Percentiles rank a stretch among this genome's conserved stretches.
Evolutionary conservation across 2,329 filamentous ascomycete species (phyloP).

Genomic region (Waltergamsia citrina): DNA sequence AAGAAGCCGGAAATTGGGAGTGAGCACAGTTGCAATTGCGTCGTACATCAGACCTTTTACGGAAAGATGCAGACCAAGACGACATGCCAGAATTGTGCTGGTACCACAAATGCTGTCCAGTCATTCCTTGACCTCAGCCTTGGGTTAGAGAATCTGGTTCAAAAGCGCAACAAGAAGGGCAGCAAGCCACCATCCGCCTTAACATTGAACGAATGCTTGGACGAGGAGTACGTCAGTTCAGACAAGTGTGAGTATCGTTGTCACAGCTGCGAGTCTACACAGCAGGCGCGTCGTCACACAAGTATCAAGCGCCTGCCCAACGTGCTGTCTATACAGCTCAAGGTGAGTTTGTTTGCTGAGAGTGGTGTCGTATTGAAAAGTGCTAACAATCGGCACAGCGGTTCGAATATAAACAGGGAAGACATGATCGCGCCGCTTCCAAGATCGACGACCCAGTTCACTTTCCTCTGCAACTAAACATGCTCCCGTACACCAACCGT

Average conservation of each 20-base stretch:
- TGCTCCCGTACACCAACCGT: constrained; percentile 78
- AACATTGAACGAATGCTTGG: constrained; percentile 65
- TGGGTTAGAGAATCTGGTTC: constrained; percentile 67
- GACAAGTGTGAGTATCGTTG: constrained; percentile 90
- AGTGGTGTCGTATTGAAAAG: neutral
- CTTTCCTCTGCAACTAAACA: constrained; percentile 80
- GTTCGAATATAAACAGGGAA: constrained; percentile 64
- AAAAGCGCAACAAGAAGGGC: constrained; percentile 50
- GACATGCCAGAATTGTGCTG: constrained; percentile 80
- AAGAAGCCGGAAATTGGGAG: constrained; percentile 50
- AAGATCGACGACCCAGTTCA: constrained; percentile 84
- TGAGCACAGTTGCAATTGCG: constrained; percentile 68
- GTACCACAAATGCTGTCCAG: constrained; percentile 73
- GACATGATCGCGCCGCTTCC: constrained; percentile 59
- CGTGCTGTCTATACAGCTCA: constrained; percentile 84
- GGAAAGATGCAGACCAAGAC: constrained; percentile 86
- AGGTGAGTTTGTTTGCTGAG: constrained; percentile 43
- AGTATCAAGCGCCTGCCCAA: constrained; percentile 80
- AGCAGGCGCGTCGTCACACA: constrained; percentile 76
- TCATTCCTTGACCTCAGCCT: constrained; percentile 87
- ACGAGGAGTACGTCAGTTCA: constrained; percentile 74
- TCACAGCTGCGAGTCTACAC: constrained; percentile 64
- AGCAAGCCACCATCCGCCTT: constrained; percentile 25
- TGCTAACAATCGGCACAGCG: constrained; percentile 24
- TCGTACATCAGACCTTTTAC: constrained; percentile 91